Conservation (phyloP, 2,329 filamentous ascomycete genomes). For the Colletotrichum truncatum region DNA sequence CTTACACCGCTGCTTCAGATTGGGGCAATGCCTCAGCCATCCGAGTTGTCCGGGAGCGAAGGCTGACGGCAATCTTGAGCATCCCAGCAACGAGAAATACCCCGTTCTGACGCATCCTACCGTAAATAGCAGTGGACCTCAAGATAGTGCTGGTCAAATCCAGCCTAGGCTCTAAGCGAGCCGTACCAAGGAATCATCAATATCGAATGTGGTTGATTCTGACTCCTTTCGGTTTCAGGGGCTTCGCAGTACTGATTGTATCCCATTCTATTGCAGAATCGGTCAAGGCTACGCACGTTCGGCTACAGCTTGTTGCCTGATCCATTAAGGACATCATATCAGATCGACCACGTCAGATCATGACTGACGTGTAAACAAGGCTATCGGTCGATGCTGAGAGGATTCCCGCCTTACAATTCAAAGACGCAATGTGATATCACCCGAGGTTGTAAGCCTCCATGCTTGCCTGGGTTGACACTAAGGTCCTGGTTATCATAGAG, state of each 20-base stretch:
- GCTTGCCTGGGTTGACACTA: background rate
- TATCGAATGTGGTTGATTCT: background rate
- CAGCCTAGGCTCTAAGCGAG: conserved; percentile 10
- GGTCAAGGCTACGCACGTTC: background rate
- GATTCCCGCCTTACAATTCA: background rate
- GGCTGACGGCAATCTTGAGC: background rate
- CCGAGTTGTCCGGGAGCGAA: background rate
- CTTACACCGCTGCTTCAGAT: conserved; percentile 25
- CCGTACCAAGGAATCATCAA: background rate
- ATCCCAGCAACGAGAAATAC: background rate
- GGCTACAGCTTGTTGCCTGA: background rate
- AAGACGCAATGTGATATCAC: conserved; percentile 2
- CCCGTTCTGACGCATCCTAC: background rate
- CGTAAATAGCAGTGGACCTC: background rate
- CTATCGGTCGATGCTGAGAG: background rate
- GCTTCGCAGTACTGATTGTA: background rate
- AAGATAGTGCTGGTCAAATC: background rate
- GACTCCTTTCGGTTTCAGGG: background rate
- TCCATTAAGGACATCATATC: background rate
- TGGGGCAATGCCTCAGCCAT: background rate
- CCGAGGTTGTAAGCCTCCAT: background rate
- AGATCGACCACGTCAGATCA: conserved; percentile 17
- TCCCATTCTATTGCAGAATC: background rate
- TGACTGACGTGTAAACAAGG: conserved; percentile 4
- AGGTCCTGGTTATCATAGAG: background rate